Evolutionary conservation across 2,329 filamentous ascomycete genomes (phyloP).

Genomic region (Colletotrichum sp.): DNA sequence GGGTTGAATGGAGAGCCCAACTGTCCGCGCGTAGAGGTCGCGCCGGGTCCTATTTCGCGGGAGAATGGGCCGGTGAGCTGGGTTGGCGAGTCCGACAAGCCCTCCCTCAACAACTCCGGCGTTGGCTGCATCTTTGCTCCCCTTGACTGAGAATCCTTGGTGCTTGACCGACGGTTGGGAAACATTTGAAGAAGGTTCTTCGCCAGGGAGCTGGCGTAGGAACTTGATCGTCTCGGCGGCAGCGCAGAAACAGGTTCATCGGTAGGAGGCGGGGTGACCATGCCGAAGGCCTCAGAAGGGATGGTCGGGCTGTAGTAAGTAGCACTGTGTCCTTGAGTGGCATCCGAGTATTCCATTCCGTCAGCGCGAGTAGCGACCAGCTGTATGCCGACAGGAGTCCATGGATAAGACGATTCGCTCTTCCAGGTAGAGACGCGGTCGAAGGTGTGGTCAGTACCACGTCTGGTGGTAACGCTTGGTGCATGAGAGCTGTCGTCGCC

Average conservation of each 20-base stretch:
- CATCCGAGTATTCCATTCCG: constrained; percentile 20
- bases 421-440: constrained; percentile 18
- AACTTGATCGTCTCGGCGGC: constrained; percentile 27
- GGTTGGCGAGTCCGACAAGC: constrained; percentile 31
- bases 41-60: background rate
- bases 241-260: constrained; percentile 10
- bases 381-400: constrained; percentile 16
- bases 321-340: constrained; percentile 30
- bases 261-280: constrained; percentile 32
- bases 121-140: background rate
- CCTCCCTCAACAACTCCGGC: constrained; percentile 5
- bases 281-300: constrained; percentile 45
- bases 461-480: constrained; percentile 9
- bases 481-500: constrained; percentile 1
- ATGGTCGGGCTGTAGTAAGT: constrained; percentile 47
- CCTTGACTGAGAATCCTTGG: constrained; percentile 19
- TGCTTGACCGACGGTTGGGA: constrained; percentile 36
- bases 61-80: constrained; percentile 22
- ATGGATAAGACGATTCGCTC: constrained; percentile 14
- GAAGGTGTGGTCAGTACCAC: constrained; percentile 11
- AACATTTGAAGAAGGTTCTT: constrained; percentile 34
- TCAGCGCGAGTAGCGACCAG: constrained; percentile 20
- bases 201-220: constrained; percentile 37
- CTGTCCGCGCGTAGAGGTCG: background rate
- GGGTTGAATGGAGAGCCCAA: constrained; percentile 8